A percentile compares a stretch with the other conserved stretches of the same genome.
phyloP scores from a whole-genome alignment of 108 stramenopile species.

The Fragilaria crotonensis region DNA sequence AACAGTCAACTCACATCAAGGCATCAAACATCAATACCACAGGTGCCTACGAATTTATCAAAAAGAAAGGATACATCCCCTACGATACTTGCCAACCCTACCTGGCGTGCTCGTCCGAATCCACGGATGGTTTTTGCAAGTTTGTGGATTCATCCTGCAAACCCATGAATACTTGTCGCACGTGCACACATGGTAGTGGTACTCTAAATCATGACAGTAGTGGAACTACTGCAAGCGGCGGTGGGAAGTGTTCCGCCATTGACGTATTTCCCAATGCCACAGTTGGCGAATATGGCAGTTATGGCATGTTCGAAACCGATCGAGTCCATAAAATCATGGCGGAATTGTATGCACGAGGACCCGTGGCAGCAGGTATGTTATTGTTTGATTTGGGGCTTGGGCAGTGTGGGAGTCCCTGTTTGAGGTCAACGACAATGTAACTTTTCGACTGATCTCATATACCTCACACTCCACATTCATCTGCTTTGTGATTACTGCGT shows the following conservation, averaged over 20 bases:
- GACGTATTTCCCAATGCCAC: slow-evolving; percentile 83
- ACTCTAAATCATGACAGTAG: too few species aligned
- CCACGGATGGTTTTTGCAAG: slow-evolving; percentile 66
- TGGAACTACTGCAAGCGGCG: slow-evolving; percentile 35
- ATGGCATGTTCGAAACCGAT: slow-evolving; percentile 14
- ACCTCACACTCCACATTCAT: too few species aligned
- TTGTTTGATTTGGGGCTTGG: neutral
- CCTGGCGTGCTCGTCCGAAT: slow-evolving; percentile 71
- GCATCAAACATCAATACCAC: neutral
- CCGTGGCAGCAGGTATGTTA: slow-evolving; percentile 57
- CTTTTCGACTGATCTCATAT: too few species aligned
- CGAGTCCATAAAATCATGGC: slow-evolving; percentile 42
- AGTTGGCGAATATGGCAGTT: slow-evolving; percentile 76
- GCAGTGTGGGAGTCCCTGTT: too few species aligned
- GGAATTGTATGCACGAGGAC: slow-evolving; percentile 89
- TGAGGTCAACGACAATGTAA: too few species aligned
- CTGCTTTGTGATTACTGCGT: too few species aligned
- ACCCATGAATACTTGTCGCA: slow-evolving; percentile 64
- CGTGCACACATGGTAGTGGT: slow-evolving; percentile 56
- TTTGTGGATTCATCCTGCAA: slow-evolving; percentile 74
- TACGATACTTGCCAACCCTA: slow-evolving; percentile 61
- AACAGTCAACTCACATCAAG: neutral
- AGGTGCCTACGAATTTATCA: slow-evolving; percentile 17
- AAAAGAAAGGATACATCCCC: slow-evolving; percentile 13
- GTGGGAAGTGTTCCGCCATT: slow-evolving; percentile 52